Evolutionary conservation across 1,284 basidiomycete species (phyloP).

Genomic region (Neonothopanus nambi): DNA sequence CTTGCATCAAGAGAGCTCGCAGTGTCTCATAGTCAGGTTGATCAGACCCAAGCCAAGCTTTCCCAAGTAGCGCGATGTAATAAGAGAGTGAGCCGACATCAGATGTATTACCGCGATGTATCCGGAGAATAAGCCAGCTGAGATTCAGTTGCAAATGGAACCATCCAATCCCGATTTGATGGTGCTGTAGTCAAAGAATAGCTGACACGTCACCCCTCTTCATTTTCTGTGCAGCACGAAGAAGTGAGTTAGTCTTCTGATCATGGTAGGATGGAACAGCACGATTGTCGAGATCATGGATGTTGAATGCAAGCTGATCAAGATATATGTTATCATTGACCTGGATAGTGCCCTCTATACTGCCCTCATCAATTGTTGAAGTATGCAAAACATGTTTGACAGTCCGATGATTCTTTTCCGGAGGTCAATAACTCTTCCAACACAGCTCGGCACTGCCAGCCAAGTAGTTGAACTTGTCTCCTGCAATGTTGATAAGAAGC

Average conservation of each 20-base stretch:
- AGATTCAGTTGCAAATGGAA: conserved; percentile 9
- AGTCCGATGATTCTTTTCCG: not conserved
- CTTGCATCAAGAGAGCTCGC: too few relatives aligned
- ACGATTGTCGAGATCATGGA: conserved; percentile 6
- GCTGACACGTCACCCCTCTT: not conserved
- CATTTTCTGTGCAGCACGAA: conserved; percentile 6
- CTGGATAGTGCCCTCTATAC: conserved; percentile 3
- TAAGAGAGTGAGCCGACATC: not conserved
- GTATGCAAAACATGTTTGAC: conserved; percentile 6
- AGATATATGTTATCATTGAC: conserved; percentile 8
- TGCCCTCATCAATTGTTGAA: conserved; percentile 8
- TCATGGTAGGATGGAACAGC: conserved; percentile 11
- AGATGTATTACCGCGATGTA: not conserved
- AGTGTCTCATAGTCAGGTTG: too few relatives aligned
- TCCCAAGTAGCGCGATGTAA: not conserved
- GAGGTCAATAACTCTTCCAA: not conserved
- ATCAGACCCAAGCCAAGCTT: not conserved
- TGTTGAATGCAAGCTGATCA: conserved; percentile 3
- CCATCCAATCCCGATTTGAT: not conserved
- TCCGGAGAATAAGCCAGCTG: not conserved
- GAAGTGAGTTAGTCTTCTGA: conserved; percentile 8
- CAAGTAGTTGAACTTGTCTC: too few relatives aligned
- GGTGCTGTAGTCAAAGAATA: conserved; percentile 1
- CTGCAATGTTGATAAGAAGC: too few relatives aligned
- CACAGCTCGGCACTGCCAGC: too few relatives aligned